Conservation (phyloP, 768 basidiomycete species). For the Suillus spraguei region DNA sequence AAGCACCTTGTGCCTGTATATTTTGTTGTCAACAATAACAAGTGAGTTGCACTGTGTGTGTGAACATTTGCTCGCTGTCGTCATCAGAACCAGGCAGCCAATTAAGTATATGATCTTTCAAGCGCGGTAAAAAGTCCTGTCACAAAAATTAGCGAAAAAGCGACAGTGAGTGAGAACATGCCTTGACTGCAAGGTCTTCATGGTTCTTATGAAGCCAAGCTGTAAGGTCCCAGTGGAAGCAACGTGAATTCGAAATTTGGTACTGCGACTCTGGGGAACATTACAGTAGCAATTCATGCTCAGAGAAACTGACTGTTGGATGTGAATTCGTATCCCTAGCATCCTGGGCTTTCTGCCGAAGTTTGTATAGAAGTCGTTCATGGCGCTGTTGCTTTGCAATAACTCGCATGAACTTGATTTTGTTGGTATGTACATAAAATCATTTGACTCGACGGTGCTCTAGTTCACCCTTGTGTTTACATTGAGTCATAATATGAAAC, state of each 20-base stretch:
- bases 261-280: slow-evolving; percentile 11
- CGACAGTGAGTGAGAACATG: slow-evolving; percentile 4
- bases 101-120: slow-evolving; percentile 17
- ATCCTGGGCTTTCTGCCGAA: slow-evolving; percentile 19
- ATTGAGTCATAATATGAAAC: not conserved
- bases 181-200: slow-evolving; percentile 31
- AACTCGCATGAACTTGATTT: slow-evolving; percentile 24
- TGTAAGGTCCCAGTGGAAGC: slow-evolving; percentile 16
- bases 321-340: not conserved
- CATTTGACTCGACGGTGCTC: slow-evolving; percentile 39
- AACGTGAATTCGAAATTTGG: slow-evolving; percentile 22
- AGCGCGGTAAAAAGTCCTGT: slow-evolving; percentile 32
- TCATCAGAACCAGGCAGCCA: slow-evolving; percentile 6
- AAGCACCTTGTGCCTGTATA: slow-evolving; percentile 36
- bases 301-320: slow-evolving; percentile 3
- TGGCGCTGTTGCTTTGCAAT: slow-evolving; percentile 29
- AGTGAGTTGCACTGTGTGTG: slow-evolving; percentile 26
- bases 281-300: slow-evolving; percentile 14
- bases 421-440: slow-evolving; percentile 38
- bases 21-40: slow-evolving; percentile 27
- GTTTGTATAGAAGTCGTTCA: slow-evolving; percentile 13
- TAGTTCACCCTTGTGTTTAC: slow-evolving; percentile 34
- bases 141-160: slow-evolving; percentile 11
- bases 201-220: slow-evolving; percentile 8
- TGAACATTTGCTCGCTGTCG: slow-evolving; percentile 20